A percentile compares a stretch with the other conserved stretches of the same genome.
phyloP scores from a whole-genome alignment of 805 yeast species.

The Priceomyces medius region DNA sequence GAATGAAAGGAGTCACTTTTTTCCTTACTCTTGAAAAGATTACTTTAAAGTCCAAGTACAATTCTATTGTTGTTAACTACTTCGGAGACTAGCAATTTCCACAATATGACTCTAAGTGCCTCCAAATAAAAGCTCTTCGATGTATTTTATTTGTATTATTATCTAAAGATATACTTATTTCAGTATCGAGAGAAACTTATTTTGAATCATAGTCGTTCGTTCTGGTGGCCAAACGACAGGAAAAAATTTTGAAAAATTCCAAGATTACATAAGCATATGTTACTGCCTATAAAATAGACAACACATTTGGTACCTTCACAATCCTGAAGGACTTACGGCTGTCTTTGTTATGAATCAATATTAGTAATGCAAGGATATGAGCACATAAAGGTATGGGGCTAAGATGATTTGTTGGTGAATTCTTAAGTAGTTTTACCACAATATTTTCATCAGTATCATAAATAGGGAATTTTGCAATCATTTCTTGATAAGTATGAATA shows the following conservation, averaged over 20 bases:
- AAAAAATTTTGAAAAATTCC: constrained; percentile 11
- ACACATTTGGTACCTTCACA: not conserved
- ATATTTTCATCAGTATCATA: not conserved
- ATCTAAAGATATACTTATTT: not conserved
- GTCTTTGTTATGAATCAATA: constrained; percentile 5
- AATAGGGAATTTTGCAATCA: not conserved
- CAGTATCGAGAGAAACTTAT: not conserved
- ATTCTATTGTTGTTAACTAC: not conserved
- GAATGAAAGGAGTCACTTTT: not conserved
- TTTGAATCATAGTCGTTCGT: constrained; percentile 4
- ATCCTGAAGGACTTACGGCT: not conserved
- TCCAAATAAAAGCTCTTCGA: not conserved
- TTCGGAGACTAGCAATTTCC: not conserved
- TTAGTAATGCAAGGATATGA: constrained; percentile 20
- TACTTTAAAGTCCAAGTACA: not conserved
- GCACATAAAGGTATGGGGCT: constrained; percentile 21
- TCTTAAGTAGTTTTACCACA: not conserved
- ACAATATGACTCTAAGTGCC: not conserved
- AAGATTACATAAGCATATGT: constrained; percentile 7
- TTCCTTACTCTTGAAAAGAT: not conserved
- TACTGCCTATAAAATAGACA: not conserved
- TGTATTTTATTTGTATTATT: not conserved
- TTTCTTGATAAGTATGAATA: not conserved
- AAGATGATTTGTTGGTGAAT: constrained; percentile 7
- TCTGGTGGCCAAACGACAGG: constrained; percentile 10